These are phyloP conservation scores for Alternaria arbusti DNA, from an alignment of 2,329 filamentous ascomycete species.

Conservation along the genomic window DNA sequence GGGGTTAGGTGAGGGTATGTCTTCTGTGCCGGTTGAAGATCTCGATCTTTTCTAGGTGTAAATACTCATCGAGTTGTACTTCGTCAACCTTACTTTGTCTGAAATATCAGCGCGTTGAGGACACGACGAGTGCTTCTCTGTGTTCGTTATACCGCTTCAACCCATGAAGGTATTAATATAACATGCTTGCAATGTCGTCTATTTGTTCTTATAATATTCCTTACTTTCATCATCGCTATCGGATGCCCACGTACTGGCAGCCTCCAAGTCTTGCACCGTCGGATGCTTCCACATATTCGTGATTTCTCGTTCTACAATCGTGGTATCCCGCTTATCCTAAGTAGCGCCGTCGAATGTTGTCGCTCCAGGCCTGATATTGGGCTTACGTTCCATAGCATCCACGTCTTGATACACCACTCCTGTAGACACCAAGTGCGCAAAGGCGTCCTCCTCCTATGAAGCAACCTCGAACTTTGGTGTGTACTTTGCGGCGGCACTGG, in stretches of 20 bases:
- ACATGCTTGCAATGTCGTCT: neutral
- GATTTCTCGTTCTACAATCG: neutral
- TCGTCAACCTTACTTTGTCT: too few relatives aligned
- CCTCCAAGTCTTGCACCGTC: neutral
- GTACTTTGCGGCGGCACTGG: constrained; percentile 85
- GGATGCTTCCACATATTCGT: neutral
- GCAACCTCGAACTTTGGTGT: constrained; percentile 74
- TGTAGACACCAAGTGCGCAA: neutral
- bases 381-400: neutral
- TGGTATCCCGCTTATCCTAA: neutral
- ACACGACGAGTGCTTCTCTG: too few relatives aligned
- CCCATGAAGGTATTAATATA: too few relatives aligned
- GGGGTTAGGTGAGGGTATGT: accelerated
- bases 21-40: neutral
- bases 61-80: too few relatives aligned
- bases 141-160: too few relatives aligned
- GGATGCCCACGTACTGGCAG: neutral
- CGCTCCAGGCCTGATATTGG: neutral
- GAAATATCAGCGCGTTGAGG: too few relatives aligned
- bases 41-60: neutral
- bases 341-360: neutral
- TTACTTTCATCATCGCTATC: neutral
- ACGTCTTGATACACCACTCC: neutral
- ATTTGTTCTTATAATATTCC: neutral
- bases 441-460: constrained; percentile 8